Base-by-base conservation (phyloP, 306 rosid species). In the Cucumis hystrix region DNA sequence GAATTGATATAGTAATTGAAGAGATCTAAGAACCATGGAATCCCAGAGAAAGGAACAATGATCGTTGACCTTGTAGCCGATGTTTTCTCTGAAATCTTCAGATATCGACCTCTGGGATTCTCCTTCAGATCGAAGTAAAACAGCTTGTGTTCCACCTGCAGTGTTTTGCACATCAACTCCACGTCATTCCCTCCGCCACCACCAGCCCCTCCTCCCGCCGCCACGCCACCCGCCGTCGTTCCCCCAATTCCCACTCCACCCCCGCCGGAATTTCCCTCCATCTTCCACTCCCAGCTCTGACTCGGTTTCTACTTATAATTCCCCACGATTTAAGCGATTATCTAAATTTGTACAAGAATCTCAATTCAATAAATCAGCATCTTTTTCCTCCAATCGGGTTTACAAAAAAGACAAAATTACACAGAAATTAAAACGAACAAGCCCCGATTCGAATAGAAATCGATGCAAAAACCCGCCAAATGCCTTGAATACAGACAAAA, bases 121-220 rank as follows among this genome's bases (percentile, higher is more conserved):
- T 96, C 99, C 86, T 96, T 96, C 72, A 96, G 98, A 89, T 96
- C 99, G 86, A 96, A 96, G 97, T 96, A 96, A 77, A 96, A 96
- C 4, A 96, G 89, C 84, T 96, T 96, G 86, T 96, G 99, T 80
- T 96, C 99, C 71, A 96, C 99, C 86, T 96, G 99, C 68, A 96
- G 89, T 12, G 99, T 96, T 61, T 96, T 96, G 77, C 98, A 96
- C 30, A 96, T 91, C 70, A 96, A 82, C 86, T 96, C 99, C 67
- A 92, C 98, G 73, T 96, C 97, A 78, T 85, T 89, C 37, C 91
- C 90, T 16, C 82, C 87, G 11, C 87, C 82, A 6, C 87, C 87
- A 0, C 81, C 88, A 0, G 84, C 80, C 0, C 76, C 84, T 0
- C 84, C 86, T 1, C 78, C 91, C 0, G 77, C 84, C 0, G 83